Base-by-base conservation (phyloP, 1,284 basidiomycete genomes). In the Caloboletus inedulis region DNA sequence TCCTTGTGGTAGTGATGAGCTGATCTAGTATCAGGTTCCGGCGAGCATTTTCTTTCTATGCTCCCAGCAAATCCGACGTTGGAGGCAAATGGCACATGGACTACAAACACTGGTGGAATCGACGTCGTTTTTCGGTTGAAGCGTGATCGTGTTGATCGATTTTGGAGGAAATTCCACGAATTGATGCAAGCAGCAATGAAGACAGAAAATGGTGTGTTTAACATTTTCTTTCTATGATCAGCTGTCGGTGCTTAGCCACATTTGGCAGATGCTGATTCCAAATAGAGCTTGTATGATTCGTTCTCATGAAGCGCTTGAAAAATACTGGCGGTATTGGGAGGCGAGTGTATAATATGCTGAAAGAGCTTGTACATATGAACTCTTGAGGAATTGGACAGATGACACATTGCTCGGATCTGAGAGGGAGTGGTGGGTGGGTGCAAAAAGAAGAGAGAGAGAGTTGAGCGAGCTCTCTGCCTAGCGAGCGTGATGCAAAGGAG, bases 61-160 rank as follows among this genome's bases (percentile, higher is more conserved):
- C 50, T 51, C 33, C 46, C 50, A 34, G 39, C 37, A 35, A 51
- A 51, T 19, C 37, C 50, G 3, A 42, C 31, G 3, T 21, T 49
- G 25, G 25, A 23, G 31, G 14, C 14, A 1, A 33, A 51, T 39
- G 50, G 46, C 25, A 50, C 14, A 9, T 51, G 47, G 30, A 29
- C 31, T 10, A 35, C 50, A 29, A 35, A 49, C 23, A 19, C 5
- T 2, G 50, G 47, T 18, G 50, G 46, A 10, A 49, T 51, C 9
- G 47, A 51, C 16, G 10, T 51, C 6, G 50, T 51, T 23, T 51
- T 51, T 19, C 50, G 50, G 14, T 18, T 51, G 47, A 51, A 50
- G 13, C 46, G 42, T 14, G 39, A 51, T 21, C 50, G 46, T 7
- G 46, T 51, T 5, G 29, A 49, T n/a, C 19, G 10, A 30, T 51